These are phyloP conservation scores for Amylocarpus encephaloides DNA, from an alignment of 2,329 filamentous ascomycete species.

Conservation along the genomic window DNA sequence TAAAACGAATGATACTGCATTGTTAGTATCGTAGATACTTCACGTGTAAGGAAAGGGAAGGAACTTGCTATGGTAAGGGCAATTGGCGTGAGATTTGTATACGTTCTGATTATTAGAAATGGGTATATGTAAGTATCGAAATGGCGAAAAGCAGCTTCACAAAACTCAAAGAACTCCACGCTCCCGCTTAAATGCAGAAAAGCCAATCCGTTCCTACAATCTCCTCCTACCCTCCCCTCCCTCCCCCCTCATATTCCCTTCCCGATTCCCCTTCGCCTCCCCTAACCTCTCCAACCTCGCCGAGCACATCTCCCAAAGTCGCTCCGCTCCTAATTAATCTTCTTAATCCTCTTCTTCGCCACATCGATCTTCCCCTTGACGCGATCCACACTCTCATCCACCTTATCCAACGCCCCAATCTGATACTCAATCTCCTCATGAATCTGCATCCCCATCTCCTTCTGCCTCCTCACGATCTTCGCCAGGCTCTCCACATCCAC, in stretches of 20 bases:
- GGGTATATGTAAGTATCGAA: no score
- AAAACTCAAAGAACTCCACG: constrained; percentile 10
- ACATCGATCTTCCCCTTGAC: constrained; percentile 64
- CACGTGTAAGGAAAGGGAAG: no score
- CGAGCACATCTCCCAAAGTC: no score
- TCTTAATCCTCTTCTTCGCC: constrained; percentile 65
- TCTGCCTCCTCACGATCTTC: constrained; percentile 64
- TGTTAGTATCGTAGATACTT: no score
- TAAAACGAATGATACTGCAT: no score
- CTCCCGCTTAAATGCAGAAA: constrained; percentile 6
- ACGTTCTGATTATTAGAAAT: no score
- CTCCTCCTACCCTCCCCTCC: not conserved
- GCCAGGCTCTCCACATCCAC: constrained; percentile 62
- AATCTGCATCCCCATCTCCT: constrained; percentile 72
- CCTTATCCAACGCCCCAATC: constrained; percentile 59
- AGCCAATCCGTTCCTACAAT: not conserved
- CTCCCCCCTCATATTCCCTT: no score
- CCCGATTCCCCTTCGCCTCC: no score
- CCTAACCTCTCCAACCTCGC: no score
- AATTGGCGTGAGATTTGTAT: no score
- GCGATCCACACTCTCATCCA: constrained; percentile 61
- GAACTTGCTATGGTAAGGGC: no score
- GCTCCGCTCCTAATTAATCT: constrained; percentile 39
- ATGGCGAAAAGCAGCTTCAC: not conserved
- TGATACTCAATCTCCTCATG: constrained; percentile 67